Base-by-base conservation (phyloP, 352 stramenopile genomes). In the Nothophytophthora sp. region DNA sequence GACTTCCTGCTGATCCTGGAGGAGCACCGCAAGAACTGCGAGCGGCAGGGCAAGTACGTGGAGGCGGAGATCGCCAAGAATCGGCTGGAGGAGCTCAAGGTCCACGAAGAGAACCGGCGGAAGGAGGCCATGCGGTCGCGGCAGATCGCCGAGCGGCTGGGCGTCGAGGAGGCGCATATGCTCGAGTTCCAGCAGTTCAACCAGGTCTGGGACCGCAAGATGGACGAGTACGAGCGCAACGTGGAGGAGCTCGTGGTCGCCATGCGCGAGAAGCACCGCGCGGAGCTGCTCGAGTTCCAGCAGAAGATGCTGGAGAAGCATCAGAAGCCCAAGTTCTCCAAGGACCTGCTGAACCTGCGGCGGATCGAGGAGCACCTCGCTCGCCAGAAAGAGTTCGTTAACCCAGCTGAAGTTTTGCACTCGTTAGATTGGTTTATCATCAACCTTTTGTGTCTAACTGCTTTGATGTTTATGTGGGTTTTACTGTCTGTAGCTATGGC, bases 161-260 rank as follows among this genome's bases (percentile, higher is more conserved):
- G 92, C 23, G 88, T 99, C 11, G 94, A 99, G 54, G 96, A 99
- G 60, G 92, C 95, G n/a, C 95, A 98, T 66, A 98, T 98, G 93
- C 85, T 98, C 37, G 95, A 99, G 76, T 98, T 98, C 60, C 95
- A 98, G 76, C 91, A 98, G 67, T 98, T 98, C 54, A 99, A 98
- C 73, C 72, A 93, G 30, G 76, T 96, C 29, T 98, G 96, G 96
- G 94, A 99, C 60, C 87, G 94, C 50, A 98, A 97, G 66, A 98
- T 98, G 81, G 74, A 91, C 37, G 94, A 98, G 39, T 98, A 98
- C 60, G 91, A 98, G 52, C 66, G 79, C 50, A 96, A 98, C 59
- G 90, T 94, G 7, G 75, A 97, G 50, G 72, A 94, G 45, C 73
- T 98, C 16, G 84, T 97, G 16, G 71, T 92, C n/a, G 76, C 74